These are phyloP conservation scores for Pseudoturritis turrita DNA, from an alignment of 345 rosid species.

Conservation along the genomic window DNA sequence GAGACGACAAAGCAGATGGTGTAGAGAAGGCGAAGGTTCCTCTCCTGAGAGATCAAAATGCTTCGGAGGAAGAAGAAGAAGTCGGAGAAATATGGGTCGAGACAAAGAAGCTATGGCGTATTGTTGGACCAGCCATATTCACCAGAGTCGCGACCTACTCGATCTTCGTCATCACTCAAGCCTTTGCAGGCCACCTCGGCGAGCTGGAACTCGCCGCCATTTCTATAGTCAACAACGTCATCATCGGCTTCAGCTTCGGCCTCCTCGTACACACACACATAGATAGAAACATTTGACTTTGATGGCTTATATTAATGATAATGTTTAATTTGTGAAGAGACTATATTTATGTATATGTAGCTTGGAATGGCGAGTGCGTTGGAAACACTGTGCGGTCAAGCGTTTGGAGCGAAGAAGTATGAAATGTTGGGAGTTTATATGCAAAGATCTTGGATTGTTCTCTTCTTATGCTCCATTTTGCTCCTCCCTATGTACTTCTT, in stretches of 20 bases:
- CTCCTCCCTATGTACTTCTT: slow-evolving; percentile 47
- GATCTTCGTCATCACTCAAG: slow-evolving; percentile 26
- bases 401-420: slow-evolving; percentile 59
- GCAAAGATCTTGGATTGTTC: slow-evolving; percentile 68
- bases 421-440: slow-evolving; percentile 61
- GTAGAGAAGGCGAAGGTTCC: not conserved
- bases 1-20: not conserved
- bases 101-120: slow-evolving; percentile 45
- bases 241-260: slow-evolving; percentile 47
- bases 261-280: slow-evolving; percentile 42
- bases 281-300: not conserved
- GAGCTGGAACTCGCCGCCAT: not conserved
- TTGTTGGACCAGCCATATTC: slow-evolving; percentile 51
- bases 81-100: slow-evolving; percentile 37
- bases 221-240: not conserved
- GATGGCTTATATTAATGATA: not conserved
- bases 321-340: not conserved
- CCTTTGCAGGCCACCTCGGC: not conserved
- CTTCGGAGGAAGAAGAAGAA: not conserved
- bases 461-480: slow-evolving; percentile 41
- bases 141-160: slow-evolving; percentile 35
- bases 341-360: slow-evolving; percentile 17
- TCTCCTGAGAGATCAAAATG: not conserved
- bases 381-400: slow-evolving; percentile 33
- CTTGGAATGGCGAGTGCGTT: slow-evolving; percentile 67